Evolutionary conservation across 768 basidiomycete genomes (phyloP).

Genomic region (Lentinus tigrinus): DNA sequence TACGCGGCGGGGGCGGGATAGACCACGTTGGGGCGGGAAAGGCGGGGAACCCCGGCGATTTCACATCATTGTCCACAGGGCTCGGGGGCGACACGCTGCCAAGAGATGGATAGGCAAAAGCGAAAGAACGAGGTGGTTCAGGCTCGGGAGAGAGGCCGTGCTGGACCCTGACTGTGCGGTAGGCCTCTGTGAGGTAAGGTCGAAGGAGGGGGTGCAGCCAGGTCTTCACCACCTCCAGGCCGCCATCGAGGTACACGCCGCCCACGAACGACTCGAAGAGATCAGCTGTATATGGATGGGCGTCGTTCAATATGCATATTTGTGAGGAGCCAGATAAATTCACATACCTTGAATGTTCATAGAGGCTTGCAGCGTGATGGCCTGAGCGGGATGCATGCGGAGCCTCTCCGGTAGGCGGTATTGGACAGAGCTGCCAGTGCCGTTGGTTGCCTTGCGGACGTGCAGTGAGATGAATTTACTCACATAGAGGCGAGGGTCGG

Average conservation of each 20-base stretch:
- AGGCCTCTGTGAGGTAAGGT: conserved; percentile 64
- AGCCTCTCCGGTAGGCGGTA: conserved; percentile 65
- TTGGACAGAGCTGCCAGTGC: conserved; percentile 47
- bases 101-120: neutral
- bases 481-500: conserved; percentile 70
- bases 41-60: conserved; percentile 27
- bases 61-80: conserved; percentile 4
- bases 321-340: neutral
- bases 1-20: conserved; percentile 24
- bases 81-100: conserved; percentile 14
- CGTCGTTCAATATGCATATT: too few species aligned
- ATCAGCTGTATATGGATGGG: conserved; percentile 52
- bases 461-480: conserved; percentile 16
- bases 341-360: conserved; percentile 70
- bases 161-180: conserved; percentile 60
- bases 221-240: conserved; percentile 48
- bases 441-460: neutral
- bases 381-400: conserved; percentile 69
- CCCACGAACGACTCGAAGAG: conserved; percentile 84
- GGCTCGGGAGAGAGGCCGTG: conserved; percentile 59
- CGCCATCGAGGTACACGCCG: conserved; percentile 73
- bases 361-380: conserved; percentile 68
- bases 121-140: conserved; percentile 23
- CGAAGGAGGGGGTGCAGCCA: conserved; percentile 67
- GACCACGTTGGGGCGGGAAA: conserved; percentile 26